phyloP scores from a whole-genome alignment of 2,329 filamentous ascomycete species.

The Helicocarpus griseus region DNA sequence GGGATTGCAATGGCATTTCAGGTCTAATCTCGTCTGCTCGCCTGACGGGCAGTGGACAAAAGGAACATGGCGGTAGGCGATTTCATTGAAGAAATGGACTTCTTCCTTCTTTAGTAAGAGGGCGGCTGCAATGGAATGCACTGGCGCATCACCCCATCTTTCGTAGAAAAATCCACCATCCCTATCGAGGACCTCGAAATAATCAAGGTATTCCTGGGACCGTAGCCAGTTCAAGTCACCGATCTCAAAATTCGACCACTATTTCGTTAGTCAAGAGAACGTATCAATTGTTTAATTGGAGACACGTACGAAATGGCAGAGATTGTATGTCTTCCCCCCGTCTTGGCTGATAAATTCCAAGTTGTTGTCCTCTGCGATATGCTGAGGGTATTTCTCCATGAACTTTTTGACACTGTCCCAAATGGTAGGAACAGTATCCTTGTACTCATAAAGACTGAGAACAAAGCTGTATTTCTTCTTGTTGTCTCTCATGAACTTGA shows the following conservation, averaged over 20 bases:
- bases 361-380: slow-evolving; percentile 73
- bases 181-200: slow-evolving; percentile 75
- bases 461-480: slow-evolving; percentile 98
- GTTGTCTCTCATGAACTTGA: slow-evolving; percentile 92
- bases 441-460: slow-evolving; percentile 90
- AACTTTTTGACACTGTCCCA: slow-evolving; percentile 96
- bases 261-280: background rate
- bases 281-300: background rate
- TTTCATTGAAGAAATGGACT: slow-evolving; percentile 98
- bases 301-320: slow-evolving; percentile 81
- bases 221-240: slow-evolving; percentile 90
- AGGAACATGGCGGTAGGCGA: slow-evolving; percentile 94
- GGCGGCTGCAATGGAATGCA: slow-evolving; percentile 91
- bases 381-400: slow-evolving; percentile 79
- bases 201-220: slow-evolving; percentile 80
- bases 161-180: slow-evolving; percentile 99
- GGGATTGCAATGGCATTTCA: slow-evolving; percentile 91
- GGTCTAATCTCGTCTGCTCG: slow-evolving; percentile 70
- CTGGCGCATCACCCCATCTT: slow-evolving; percentile 93
- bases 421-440: slow-evolving; percentile 88
- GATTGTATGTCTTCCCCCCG: slow-evolving; percentile 83
- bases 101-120: slow-evolving; percentile 85
- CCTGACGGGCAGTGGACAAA: slow-evolving; percentile 96
- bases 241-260: slow-evolving; percentile 99
- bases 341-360: slow-evolving; percentile 91